Evolutionary conservation across 257 asterid species (phyloP).

Genomic region (Solanum piurae): DNA sequence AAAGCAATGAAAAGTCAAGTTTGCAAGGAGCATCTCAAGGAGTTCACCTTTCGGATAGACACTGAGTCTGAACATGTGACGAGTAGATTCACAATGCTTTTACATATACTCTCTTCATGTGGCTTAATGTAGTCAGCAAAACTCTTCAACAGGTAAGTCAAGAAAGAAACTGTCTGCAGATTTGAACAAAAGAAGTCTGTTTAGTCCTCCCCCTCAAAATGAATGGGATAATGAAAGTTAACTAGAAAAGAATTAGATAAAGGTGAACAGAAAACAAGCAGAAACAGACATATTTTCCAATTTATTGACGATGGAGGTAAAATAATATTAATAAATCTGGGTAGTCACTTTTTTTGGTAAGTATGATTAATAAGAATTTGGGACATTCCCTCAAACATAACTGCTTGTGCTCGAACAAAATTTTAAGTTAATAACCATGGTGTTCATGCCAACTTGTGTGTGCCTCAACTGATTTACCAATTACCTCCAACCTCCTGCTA

Average conservation of each 20-base stretch:
- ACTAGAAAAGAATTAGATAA: background rate
- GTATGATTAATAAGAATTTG: background rate
- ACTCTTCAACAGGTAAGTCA: conserved; percentile 94
- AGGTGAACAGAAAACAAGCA: background rate
- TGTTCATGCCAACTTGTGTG: background rate
- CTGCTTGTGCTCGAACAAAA: background rate
- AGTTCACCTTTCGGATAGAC: conserved; percentile 74
- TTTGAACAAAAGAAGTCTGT: background rate
- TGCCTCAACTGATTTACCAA: background rate
- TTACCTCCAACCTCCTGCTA: background rate
- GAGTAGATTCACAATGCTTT: conserved; percentile 93
- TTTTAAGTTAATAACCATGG: background rate
- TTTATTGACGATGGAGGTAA: background rate
- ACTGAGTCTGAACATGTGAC: conserved; percentile 99
- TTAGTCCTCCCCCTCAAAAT: background rate
- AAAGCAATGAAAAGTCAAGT: conserved; percentile 6
- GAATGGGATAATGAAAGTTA: background rate
- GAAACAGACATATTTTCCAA: background rate
- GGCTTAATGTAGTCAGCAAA: conserved; percentile 87
- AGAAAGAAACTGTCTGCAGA: conserved; percentile 92
- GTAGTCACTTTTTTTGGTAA: background rate
- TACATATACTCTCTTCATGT: conserved; percentile 96
- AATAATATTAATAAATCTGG: background rate
- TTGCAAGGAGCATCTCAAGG: conserved; percentile 8
- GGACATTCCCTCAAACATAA: background rate